phyloP scores from a whole-genome alignment of 2,329 filamentous ascomycete genomes.

The Kalmusia sp. region DNA sequence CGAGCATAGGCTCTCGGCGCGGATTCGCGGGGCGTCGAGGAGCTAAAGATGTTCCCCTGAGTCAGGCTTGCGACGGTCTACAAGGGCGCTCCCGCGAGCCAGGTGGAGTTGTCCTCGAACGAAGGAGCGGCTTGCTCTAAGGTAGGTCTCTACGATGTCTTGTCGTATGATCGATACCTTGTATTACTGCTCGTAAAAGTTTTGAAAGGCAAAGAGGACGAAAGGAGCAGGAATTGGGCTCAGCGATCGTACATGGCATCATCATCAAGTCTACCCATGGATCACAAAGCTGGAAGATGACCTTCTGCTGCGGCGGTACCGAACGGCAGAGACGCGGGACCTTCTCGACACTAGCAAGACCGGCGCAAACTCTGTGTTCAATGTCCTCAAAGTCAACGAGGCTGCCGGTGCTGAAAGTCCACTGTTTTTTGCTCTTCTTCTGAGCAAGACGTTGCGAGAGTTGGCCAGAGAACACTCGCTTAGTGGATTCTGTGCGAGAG shows the following conservation, averaged over 20 bases:
- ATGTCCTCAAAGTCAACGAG: neutral
- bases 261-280: neutral
- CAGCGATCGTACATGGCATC: neutral
- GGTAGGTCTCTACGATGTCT: too few relatives aligned
- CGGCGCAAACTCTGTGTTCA: neutral
- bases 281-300: neutral
- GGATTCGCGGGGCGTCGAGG: neutral
- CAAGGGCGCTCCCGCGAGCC: neutral
- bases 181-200: too few relatives aligned
- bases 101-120: neutral
- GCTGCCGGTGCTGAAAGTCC: neutral
- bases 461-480: neutral
- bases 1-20: neutral
- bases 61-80: neutral
- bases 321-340: too few relatives aligned
- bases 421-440: neutral
- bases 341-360: neutral
- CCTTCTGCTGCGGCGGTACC: neutral
- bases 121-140: neutral
- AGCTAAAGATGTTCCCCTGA: neutral
- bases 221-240: too few relatives aligned
- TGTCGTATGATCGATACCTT: too few relatives aligned
- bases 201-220: neutral
- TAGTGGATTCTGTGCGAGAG: neutral
- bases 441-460: too few relatives aligned